These are phyloP conservation scores for Thielaviopsis ethacetica DNA, from an alignment of 2,329 filamentous ascomycete species.

Conservation along the genomic window DNA sequence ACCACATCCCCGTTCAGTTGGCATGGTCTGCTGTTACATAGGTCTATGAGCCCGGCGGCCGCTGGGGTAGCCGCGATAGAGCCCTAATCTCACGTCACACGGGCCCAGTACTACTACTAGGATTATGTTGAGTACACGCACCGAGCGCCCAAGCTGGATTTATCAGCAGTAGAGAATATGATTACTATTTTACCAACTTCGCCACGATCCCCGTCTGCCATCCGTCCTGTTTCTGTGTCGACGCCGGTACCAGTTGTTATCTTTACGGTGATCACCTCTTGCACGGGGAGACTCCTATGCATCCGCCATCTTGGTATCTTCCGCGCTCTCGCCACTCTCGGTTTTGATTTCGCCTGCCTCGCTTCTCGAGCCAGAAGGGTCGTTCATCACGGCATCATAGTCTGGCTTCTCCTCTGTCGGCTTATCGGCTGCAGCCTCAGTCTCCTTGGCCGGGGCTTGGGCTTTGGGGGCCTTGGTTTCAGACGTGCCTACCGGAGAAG, in stretches of 20 bases:
- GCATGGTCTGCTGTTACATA: background rate
- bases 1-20: background rate
- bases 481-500: background rate
- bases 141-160: too few species aligned
- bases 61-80: too few species aligned
- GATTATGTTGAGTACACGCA: too few species aligned
- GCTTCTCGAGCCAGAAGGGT: background rate
- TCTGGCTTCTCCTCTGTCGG: background rate
- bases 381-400: background rate
- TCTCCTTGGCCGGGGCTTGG: background rate
- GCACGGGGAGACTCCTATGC: background rate
- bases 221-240: too few species aligned
- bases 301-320: slow-evolving; percentile 7
- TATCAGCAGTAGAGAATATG: too few species aligned
- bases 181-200: too few species aligned
- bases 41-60: too few species aligned
- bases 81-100: too few species aligned
- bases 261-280: too few species aligned
- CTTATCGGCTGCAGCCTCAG: background rate
- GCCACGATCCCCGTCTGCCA: too few species aligned
- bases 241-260: too few species aligned
- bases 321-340: background rate
- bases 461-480: background rate
- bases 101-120: too few species aligned
- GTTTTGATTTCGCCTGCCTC: background rate